Percentiles rank a stretch among this genome's conserved stretches.
Evolutionary conservation across 1,284 basidiomycete genomes (phyloP).

Genomic region (Termitomyces sp.): DNA sequence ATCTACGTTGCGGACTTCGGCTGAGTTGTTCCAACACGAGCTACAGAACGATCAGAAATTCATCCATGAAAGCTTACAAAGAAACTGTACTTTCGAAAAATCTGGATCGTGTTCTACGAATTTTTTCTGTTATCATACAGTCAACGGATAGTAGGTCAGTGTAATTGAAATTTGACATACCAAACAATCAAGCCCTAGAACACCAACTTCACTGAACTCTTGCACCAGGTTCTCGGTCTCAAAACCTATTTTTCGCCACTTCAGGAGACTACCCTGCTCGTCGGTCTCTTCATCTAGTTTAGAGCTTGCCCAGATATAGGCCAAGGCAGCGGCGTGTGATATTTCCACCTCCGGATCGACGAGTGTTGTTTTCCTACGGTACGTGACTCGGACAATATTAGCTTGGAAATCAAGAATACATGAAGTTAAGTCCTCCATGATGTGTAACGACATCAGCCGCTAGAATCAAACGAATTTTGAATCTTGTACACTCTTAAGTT

Average conservation of each 20-base stretch:
- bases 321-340: constrained; percentile 57
- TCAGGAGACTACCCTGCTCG: constrained; percentile 42
- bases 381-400: constrained; percentile 78
- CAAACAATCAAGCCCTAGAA: constrained; percentile 83
- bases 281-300: constrained; percentile 51
- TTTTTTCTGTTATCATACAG: constrained; percentile 41
- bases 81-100: constrained; percentile 68
- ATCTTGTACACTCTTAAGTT: not conserved
- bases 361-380: constrained; percentile 73
- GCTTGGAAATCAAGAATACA: constrained; percentile 91
- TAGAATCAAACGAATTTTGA: constrained; percentile 25
- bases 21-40: constrained; percentile 83
- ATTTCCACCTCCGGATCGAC: constrained; percentile 68
- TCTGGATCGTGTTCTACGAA: constrained; percentile 72
- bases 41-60: constrained; percentile 30
- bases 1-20: constrained; percentile 71
- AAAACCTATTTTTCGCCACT: constrained; percentile 82
- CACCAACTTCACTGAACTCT: constrained; percentile 82
- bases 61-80: not conserved
- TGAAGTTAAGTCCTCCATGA: constrained; percentile 80
- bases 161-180: constrained; percentile 35
- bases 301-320: constrained; percentile 69
- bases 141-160: constrained; percentile 1
- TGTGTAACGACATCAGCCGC: constrained; percentile 85
- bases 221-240: constrained; percentile 72